Conservation (phyloP, 225 moss, liverwort and hornwort species). For the Takakia lepidozioides region DNA sequence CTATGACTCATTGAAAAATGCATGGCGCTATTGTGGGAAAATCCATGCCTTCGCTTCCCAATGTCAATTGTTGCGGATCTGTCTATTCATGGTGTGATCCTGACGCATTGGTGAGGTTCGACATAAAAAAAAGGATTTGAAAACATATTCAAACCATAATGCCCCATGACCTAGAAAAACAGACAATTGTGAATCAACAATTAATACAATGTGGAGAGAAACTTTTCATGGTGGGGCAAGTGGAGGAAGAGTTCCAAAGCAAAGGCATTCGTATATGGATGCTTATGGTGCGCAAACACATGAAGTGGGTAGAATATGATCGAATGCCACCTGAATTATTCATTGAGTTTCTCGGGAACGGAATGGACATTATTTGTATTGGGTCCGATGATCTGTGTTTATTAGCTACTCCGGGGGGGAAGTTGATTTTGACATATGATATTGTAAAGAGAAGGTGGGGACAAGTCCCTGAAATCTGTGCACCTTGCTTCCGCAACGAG, state of each 20-base stretch:
- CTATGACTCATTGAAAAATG: constrained; percentile 1
- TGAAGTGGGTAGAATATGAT: constrained; percentile 11
- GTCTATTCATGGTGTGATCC: constrained; percentile 14
- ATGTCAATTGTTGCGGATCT: constrained; percentile 6
- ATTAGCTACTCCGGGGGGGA: constrained; percentile 6
- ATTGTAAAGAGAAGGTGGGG: constrained; percentile 5
- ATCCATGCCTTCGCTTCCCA: constrained; percentile 5
- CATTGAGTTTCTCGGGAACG: constrained; percentile 5
- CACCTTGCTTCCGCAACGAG: not conserved
- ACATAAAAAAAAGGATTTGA: constrained; percentile 7
- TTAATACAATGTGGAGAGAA: constrained; percentile 3
- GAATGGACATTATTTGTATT: constrained; percentile 5
- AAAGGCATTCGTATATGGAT: constrained; percentile 6
- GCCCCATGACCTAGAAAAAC: constrained; percentile 3
- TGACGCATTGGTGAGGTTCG: constrained; percentile 5
- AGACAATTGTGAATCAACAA: not conserved
- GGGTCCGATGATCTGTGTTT: constrained; percentile 11
- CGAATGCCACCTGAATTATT: constrained; percentile 9
- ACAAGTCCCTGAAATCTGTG: not conserved
- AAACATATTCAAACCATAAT: not conserved
- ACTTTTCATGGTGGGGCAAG: constrained; percentile 5
- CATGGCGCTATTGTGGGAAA: constrained; percentile 1
- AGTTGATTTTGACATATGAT: constrained; percentile 4
- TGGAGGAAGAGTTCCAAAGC: constrained; percentile 7
- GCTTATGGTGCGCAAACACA: not conserved